phyloP scores from a whole-genome alignment of 768 basidiomycete species.

The Exsudoporus frostii region DNA sequence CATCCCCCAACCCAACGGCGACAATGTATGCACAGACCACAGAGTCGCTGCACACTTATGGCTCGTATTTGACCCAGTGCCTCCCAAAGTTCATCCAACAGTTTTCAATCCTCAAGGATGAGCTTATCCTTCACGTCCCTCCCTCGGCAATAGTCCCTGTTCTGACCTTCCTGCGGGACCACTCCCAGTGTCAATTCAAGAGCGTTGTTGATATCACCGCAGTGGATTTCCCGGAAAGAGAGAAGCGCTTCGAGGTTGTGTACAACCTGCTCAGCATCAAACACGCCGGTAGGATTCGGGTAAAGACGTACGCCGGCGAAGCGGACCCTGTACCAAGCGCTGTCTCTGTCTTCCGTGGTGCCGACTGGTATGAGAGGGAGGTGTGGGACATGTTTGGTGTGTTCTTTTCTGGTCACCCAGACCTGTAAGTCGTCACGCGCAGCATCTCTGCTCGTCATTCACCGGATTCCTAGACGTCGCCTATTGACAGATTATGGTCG shows the following conservation, averaged over 20 bases:
- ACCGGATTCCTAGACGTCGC: slow-evolving; percentile 61
- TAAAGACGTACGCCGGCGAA: slow-evolving; percentile 97
- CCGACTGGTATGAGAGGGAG: slow-evolving; percentile 99
- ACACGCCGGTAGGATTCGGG: slow-evolving; percentile 81
- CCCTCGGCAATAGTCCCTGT: slow-evolving; percentile 82
- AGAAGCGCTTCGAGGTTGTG: slow-evolving; percentile 94
- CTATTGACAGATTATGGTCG: slow-evolving; percentile 97
- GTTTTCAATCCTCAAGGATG: slow-evolving; percentile 95
- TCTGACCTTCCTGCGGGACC: slow-evolving; percentile 91
- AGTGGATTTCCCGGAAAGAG: slow-evolving; percentile 90
- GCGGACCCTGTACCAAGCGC: slow-evolving; percentile 86
- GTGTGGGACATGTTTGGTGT: slow-evolving; percentile 98
- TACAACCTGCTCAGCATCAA: slow-evolving; percentile 87
- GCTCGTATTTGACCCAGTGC: slow-evolving; percentile 88
- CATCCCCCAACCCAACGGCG: slow-evolving; percentile 82
- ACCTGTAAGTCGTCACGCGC: slow-evolving; percentile 61
- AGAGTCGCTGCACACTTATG: slow-evolving; percentile 83
- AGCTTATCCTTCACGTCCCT: slow-evolving; percentile 83
- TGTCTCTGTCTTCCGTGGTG: slow-evolving; percentile 77
- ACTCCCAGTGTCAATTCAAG: slow-evolving; percentile 94
- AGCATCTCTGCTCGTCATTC: slow-evolving; percentile 10
- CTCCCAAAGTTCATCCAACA: slow-evolving; percentile 98
- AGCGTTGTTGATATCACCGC: slow-evolving; percentile 89
- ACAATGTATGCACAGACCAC: slow-evolving; percentile 70
- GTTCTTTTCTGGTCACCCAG: slow-evolving; percentile 94